Evolutionary conservation across 306 rosid species (phyloP).

Genomic region (Sicyos edulis): DNA sequence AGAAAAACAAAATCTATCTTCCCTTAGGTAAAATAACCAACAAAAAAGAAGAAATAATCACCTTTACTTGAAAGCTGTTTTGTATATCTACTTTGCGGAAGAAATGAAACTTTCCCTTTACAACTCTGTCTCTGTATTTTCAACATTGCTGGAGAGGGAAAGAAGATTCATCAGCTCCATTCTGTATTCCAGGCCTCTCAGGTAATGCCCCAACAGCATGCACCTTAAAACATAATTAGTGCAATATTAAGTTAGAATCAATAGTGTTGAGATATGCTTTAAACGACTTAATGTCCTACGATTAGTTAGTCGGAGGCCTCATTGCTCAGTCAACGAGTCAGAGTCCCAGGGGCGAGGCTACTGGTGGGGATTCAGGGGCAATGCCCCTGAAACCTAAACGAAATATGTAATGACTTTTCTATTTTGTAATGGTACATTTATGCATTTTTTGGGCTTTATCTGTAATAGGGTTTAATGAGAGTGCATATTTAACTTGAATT

Average conservation of each 20-base stretch:
- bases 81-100: slow-evolving; percentile 10
- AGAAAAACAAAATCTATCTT: neutral
- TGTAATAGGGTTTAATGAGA: no score
- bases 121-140: slow-evolving; percentile 20
- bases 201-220: slow-evolving; percentile 86
- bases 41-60: neutral
- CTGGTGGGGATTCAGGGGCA: no score
- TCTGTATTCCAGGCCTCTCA: slow-evolving; percentile 85
- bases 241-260: neutral
- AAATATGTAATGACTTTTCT: no score
- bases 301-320: no score
- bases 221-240: slow-evolving; percentile 42
- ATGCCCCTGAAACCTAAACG: no score
- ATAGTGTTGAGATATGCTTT: no score
- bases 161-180: slow-evolving; percentile 68
- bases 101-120: neutral
- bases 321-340: no score
- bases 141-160: slow-evolving; percentile 41
- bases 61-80: slow-evolving; percentile 6
- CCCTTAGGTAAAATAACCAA: neutral
- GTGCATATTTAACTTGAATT: no score
- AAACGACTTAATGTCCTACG: no score
- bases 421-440: no score
- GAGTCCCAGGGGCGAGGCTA: no score
- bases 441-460: no score